Evolutionary conservation across 192 early-diverging fungal genomes (phyloP).

Genomic region (Linnemannia exigua): DNA sequence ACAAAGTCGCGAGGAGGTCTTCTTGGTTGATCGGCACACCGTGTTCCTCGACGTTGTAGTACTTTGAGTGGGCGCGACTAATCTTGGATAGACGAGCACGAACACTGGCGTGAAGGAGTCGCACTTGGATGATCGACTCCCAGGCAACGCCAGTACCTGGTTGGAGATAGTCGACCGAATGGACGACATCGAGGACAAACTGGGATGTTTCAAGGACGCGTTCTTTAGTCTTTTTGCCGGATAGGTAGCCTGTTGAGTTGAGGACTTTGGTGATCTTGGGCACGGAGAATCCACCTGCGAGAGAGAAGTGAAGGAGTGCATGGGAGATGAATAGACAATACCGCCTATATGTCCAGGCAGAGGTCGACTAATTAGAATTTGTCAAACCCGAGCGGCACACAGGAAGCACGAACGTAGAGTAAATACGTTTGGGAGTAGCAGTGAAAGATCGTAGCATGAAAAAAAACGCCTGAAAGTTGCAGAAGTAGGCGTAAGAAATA

Average conservation of each 20-base stretch:
- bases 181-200: slow-evolving; percentile 27
- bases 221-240: slow-evolving; percentile 15
- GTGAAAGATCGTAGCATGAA: background rate
- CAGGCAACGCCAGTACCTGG: slow-evolving; percentile 32
- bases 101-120: slow-evolving; percentile 43
- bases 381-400: background rate
- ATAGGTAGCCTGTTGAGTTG: slow-evolving; percentile 31
- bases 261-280: slow-evolving; percentile 53
- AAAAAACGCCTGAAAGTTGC: background rate
- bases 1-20: slow-evolving; percentile 36
- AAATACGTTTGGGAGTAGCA: background rate
- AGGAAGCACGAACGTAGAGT: background rate
- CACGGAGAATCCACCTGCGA: slow-evolving; percentile 24
- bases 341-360: background rate
- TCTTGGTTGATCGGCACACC: slow-evolving; percentile 58
- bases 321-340: slow-evolving; percentile 23
- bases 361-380: background rate
- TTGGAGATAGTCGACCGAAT: slow-evolving; percentile 21
- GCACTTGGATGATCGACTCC: slow-evolving; percentile 43
- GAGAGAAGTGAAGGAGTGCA: slow-evolving; percentile 37
- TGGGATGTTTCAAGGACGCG: slow-evolving; percentile 38
- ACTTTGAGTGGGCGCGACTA: slow-evolving; percentile 22
- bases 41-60: slow-evolving; percentile 21
- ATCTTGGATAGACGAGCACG: slow-evolving; percentile 28
- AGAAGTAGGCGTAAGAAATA: background rate